Evolutionary conservation across 257 asterid species (phyloP).

Genomic region (Cordia subcordata): DNA sequence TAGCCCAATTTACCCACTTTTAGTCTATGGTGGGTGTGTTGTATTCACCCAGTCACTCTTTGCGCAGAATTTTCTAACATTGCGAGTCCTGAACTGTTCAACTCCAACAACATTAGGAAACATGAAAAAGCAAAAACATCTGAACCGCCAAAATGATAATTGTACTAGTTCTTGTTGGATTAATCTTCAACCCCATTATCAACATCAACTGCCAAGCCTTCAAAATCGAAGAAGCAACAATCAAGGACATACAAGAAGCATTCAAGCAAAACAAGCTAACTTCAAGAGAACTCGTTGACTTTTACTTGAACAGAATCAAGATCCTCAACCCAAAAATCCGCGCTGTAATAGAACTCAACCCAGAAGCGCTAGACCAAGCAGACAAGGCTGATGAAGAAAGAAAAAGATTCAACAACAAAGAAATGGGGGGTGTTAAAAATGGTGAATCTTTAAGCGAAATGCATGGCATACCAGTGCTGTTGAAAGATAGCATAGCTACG

Average conservation of each 20-base stretch:
- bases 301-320: constrained; percentile 41
- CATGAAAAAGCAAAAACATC: no score
- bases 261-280: constrained; percentile 29
- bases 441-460: constrained; percentile 13
- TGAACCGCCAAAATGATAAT: not conserved
- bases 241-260: constrained; percentile 32
- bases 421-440: not conserved
- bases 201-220: constrained; percentile 20
- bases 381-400: constrained; percentile 43
- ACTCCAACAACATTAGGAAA: no score
- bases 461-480: constrained; percentile 78
- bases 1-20: no score
- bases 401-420: not conserved
- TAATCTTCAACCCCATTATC: not conserved
- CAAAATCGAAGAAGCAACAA: constrained; percentile 51
- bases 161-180: not conserved
- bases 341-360: constrained; percentile 58
- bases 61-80: no score
- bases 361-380: constrained; percentile 49
- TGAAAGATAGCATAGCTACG: constrained; percentile 63
- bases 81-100: no score
- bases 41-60: no score
- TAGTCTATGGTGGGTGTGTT: no score
- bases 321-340: constrained; percentile 56
- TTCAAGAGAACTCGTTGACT: constrained; percentile 38